Evolutionary conservation across 2,329 filamentous ascomycete genomes (phyloP).

Genomic region (Hymenoscyphus salicellus): DNA sequence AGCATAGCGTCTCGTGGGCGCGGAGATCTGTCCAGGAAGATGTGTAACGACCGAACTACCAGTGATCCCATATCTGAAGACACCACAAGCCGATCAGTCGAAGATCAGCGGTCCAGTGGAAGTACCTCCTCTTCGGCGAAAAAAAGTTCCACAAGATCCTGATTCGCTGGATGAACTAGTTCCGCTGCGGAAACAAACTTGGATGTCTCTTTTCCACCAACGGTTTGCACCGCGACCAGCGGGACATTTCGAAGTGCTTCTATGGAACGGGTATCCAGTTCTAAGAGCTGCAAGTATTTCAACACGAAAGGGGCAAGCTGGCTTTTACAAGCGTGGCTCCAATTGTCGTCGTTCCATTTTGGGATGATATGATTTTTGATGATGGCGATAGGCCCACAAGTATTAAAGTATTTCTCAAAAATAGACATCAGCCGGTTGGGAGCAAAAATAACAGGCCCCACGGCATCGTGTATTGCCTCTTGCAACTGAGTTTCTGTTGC

Average conservation of each 20-base stretch:
- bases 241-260: constrained; percentile 18
- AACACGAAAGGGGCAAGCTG: constrained; percentile 22
- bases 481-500: too few species aligned
- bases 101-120: too few species aligned
- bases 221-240: constrained; percentile 22
- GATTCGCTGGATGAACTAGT: constrained; percentile 24
- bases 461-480: too few species aligned
- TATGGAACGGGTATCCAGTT: constrained; percentile 10
- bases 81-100: too few species aligned
- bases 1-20: too few species aligned
- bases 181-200: constrained; percentile 20
- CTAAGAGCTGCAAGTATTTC: too few species aligned
- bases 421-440: neutral
- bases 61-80: too few species aligned
- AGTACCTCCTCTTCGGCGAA: constrained; percentile 31
- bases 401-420: neutral
- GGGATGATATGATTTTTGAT: constrained; percentile 28
- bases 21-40: too few species aligned
- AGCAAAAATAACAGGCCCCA: neutral
- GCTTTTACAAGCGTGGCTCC: constrained; percentile 18
- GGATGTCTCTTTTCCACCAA: constrained; percentile 16
- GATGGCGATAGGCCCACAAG: neutral
- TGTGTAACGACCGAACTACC: too few species aligned
- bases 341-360: constrained; percentile 18
- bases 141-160: constrained; percentile 21